Conservation (phyloP, 805 yeast genomes). For the Candida michaelii region DNA sequence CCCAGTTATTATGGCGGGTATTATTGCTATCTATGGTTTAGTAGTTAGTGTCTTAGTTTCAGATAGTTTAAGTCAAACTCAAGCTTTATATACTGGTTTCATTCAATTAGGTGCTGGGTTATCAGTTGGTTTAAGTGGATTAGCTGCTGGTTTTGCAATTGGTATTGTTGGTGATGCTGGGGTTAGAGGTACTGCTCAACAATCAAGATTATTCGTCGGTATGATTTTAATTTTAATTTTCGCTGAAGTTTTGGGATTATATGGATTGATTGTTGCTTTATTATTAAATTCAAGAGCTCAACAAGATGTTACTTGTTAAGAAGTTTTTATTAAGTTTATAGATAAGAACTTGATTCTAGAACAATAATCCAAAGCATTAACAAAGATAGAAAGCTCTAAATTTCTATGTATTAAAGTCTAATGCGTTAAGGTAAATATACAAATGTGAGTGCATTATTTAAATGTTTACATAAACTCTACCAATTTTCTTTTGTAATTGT, state of each 20-base stretch:
- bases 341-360: constrained; percentile 3
- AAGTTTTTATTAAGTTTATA: background rate
- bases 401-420: background rate
- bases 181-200: constrained; percentile 83
- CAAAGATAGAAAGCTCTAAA: background rate
- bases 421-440: too few relatives aligned
- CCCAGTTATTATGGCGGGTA: constrained; percentile 99
- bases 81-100: constrained; percentile 93
- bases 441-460: background rate
- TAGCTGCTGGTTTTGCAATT: constrained; percentile 95
- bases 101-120: constrained; percentile 97
- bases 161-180: constrained; percentile 95
- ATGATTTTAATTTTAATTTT: constrained; percentile 86
- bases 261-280: constrained; percentile 96
- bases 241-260: constrained; percentile 85
- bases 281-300: constrained; percentile 97
- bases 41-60: constrained; percentile 95
- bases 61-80: constrained; percentile 82
- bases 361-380: background rate
- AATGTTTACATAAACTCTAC: constrained; percentile 26
- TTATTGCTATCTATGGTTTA: constrained; percentile 96
- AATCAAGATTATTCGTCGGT: constrained; percentile 85
- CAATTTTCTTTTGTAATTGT: constrained; percentile 33
- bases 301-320: constrained; percentile 82
- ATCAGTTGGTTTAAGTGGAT: constrained; percentile 93